phyloP scores from a whole-genome alignment of 1,284 basidiomycete species.

The Phylloboletellus chloephorus region DNA sequence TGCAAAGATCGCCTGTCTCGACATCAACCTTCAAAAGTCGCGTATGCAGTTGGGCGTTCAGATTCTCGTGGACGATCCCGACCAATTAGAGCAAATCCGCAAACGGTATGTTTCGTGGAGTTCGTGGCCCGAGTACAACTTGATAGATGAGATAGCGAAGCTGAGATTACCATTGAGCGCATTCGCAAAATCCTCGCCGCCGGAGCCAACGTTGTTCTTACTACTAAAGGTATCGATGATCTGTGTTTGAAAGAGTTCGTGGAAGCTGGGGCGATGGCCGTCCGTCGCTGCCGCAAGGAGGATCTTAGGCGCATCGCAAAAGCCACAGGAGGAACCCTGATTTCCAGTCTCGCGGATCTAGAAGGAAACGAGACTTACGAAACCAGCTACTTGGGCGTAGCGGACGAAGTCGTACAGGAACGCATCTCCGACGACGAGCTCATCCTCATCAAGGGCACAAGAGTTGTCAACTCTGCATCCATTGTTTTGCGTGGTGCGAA shows the following conservation, averaged over 20 bases:
- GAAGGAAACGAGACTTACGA: constrained; percentile 99
- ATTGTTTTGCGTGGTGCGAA: constrained; percentile 96
- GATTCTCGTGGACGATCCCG: constrained; percentile 95
- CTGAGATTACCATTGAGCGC: constrained; percentile 94
- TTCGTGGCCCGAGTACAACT: not conserved
- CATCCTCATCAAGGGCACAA: constrained; percentile 96
- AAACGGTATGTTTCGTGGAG: constrained; percentile 56
- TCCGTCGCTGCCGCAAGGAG: constrained; percentile 96
- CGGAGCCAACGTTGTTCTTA: constrained; percentile 95
- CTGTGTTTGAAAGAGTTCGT: constrained; percentile 98
- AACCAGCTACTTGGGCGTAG: constrained; percentile 80
- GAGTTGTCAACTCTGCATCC: constrained; percentile 90
- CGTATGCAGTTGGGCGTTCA: constrained; percentile 98
- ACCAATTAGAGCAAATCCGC: constrained; percentile 95
- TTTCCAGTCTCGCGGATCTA: constrained; percentile 92
- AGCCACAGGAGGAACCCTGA: constrained; percentile 92
- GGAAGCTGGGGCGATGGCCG: constrained; percentile 98
- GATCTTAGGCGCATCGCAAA: constrained; percentile 96
- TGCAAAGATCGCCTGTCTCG: constrained; percentile 97
- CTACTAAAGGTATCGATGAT: constrained; percentile 99
- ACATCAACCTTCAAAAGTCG: constrained; percentile 96
- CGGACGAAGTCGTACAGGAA: constrained; percentile 97
- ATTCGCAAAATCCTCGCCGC: constrained; percentile 94
- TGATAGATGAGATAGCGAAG: constrained; percentile 56
- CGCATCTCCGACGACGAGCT: constrained; percentile 98